A percentile compares a stretch with the other conserved stretches of the same genome.
Conservation (phyloP, 176 grass and related monocot species). For the Chrysopogon serrulatus region DNA sequence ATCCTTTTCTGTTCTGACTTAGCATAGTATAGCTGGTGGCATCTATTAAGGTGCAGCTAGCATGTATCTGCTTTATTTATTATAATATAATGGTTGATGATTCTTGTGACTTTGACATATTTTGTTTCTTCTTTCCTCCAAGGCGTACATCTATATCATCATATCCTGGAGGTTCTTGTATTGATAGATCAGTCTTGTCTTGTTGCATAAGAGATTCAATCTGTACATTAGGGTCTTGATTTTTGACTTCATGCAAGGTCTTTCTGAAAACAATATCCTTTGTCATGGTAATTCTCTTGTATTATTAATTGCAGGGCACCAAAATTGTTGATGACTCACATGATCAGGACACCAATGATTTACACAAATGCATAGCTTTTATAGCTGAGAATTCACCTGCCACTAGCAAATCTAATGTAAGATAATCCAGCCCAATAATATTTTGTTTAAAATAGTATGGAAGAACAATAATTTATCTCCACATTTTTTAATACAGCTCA, state of each 20-base stretch:
- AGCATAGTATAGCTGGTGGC: not conserved
- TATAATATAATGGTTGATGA: not conserved
- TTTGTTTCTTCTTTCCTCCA: not conserved
- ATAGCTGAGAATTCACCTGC: not conserved
- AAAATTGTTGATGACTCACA: not conserved
- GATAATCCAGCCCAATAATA: not conserved
- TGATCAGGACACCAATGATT: not conserved
- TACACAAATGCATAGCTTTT: conserved; percentile 7
- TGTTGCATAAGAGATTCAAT: not conserved
- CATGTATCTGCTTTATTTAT: not conserved
- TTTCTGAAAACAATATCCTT: not conserved
- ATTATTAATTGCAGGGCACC: conserved; percentile 13
- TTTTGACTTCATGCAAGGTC: not conserved
- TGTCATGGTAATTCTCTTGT: not conserved
- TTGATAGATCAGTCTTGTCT: not conserved
- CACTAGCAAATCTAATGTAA: not conserved
- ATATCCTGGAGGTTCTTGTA: not conserved
- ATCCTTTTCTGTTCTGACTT: not conserved
- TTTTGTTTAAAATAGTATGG: not conserved
- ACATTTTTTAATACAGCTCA: conserved; percentile 41
- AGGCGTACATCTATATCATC: not conserved
- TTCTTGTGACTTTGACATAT: not conserved
- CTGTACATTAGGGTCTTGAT: not conserved
- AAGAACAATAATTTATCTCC: not conserved
- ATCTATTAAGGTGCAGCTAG: not conserved